Conservation (phyloP, 2,329 filamentous ascomycete species). For the Ilyonectria robusta region DNA sequence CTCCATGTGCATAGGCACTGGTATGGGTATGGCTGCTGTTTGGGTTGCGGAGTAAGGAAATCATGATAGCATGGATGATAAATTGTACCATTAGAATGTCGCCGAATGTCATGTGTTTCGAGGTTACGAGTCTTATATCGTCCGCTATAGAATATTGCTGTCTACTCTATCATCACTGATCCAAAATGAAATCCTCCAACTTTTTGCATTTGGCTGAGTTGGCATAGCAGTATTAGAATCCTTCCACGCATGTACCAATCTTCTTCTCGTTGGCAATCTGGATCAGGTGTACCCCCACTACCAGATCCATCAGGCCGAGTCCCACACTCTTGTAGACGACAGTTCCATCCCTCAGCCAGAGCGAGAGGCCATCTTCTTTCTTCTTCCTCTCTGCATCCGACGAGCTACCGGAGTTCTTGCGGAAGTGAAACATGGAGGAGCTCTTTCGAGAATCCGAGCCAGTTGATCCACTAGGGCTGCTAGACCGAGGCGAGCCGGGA, state of each 20-base stretch:
- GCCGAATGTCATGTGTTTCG: conserved; percentile 24
- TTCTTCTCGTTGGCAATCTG: conserved; percentile 68
- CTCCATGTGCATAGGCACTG: conserved; percentile 96
- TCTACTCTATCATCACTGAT: not conserved
- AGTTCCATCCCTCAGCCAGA: conserved; percentile 73
- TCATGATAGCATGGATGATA: conserved; percentile 13
- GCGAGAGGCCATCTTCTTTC: conserved; percentile 64
- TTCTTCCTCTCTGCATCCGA: conserved; percentile 56
- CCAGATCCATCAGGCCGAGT: conserved; percentile 76
- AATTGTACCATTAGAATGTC: conserved; percentile 47
- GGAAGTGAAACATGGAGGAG: conserved; percentile 51
- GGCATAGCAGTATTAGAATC: conserved; percentile 57
- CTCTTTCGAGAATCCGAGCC: conserved; percentile 51
- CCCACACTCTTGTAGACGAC: conserved; percentile 80
- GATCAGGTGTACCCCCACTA: conserved; percentile 72
- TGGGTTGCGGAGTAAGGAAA: conserved; percentile 88
- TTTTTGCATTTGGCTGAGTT: not conserved
- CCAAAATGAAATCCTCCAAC: conserved; percentile 33
- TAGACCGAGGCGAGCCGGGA: conserved; percentile 43
- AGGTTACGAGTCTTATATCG: not conserved
- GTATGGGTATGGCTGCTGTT: conserved; percentile 97
- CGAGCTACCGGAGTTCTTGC: conserved; percentile 48
- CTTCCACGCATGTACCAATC: conserved; percentile 67
- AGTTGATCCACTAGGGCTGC: conserved; percentile 52
- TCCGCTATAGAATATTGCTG: not conserved